Evolutionary conservation across 108 stramenopile species (phyloP).

Genomic region (Pseudonitzschia multiseries): DNA sequence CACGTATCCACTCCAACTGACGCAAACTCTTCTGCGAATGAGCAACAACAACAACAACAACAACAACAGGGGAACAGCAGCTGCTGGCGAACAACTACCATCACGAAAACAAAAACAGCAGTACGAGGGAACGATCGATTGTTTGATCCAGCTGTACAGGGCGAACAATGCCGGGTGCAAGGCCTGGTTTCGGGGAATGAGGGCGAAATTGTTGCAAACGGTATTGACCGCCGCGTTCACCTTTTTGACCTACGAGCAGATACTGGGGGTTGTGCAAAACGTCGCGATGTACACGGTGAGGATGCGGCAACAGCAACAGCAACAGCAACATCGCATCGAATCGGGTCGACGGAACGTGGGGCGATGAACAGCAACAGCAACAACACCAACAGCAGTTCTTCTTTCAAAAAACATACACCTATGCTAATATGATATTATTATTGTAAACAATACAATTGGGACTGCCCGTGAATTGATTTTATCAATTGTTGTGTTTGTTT

Average conservation of each 20-base stretch:
- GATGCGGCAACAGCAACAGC: neutral
- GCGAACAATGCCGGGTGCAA: slow-evolving; percentile 45
- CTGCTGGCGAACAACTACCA: neutral
- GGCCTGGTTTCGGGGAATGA: slow-evolving; percentile 85
- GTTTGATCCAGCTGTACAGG: slow-evolving; percentile 63
- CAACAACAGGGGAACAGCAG: neutral
- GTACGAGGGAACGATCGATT: slow-evolving; percentile 71
- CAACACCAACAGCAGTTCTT: too few relatives aligned
- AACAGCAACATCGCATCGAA: too few relatives aligned
- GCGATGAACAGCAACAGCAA: too few relatives aligned
- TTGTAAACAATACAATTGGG: too few relatives aligned
- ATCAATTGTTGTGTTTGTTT: too few relatives aligned
- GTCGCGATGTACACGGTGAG: neutral
- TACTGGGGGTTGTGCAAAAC: slow-evolving; percentile 37
- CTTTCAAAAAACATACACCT: too few relatives aligned
- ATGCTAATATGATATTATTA: too few relatives aligned
- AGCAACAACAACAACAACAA: slow-evolving; percentile 8
- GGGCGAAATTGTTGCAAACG: slow-evolving; percentile 89
- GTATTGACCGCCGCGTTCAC: slow-evolving; percentile 86
- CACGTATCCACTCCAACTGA: slow-evolving; percentile 91
- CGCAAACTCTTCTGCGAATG: slow-evolving; percentile 44
- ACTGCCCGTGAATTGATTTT: too few relatives aligned
- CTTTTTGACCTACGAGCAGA: slow-evolving; percentile 91
- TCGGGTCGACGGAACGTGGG: neutral
- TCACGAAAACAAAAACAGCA: too few relatives aligned